Base-by-base conservation (phyloP, 306 rosid species). In the Astragalus glycyphyllos region DNA sequence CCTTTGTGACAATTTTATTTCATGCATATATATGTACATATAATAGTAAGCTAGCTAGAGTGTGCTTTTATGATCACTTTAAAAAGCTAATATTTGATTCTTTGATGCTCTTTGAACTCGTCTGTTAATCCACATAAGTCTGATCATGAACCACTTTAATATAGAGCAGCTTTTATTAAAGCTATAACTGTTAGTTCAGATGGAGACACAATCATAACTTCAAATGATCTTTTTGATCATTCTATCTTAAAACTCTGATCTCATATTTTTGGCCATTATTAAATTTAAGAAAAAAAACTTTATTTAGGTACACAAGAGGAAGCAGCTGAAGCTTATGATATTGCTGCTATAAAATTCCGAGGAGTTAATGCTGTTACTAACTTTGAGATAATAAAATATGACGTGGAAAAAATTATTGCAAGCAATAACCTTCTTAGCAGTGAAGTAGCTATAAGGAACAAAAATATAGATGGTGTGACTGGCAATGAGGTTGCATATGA, bases 311-410 rank as follows among this genome's bases (percentile, higher is more conserved):
- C 96, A 5, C 98, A 92, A 85, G 98, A 92, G 79, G 96, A 92
- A 85, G 98, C 98, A 44, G 98, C 96, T 11, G 98, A 92, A 77
- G 95, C 98, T 26, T 92, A 92, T 11, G 98, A 92, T 69, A 75
- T 92, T 45, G 96, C 98, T 4, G 98, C 98, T 44, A 92, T 92
- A 46, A 92, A 92, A 77, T 89, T 92, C 71, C 73, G 98, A 32
- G 98, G 98, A 58, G 72, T 75, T 14, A 87, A 84, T 80, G 96
- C 98, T 5, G 98, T 92, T 4, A 92, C 98, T 5, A 92, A 92
- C 80, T 92, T 92, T 45, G 92, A 87, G 56, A 86, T 89, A 46
- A 84, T 91, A 75, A 84, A 85, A 80, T 92, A 92, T 34, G 94
- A 87, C 54, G 98, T 89, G 50, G 96, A 92, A 14, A 82, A 85